Evolutionary conservation across 2,329 filamentous ascomycete species (phyloP).

Genomic region (Lasiodiplodia sp.): DNA sequence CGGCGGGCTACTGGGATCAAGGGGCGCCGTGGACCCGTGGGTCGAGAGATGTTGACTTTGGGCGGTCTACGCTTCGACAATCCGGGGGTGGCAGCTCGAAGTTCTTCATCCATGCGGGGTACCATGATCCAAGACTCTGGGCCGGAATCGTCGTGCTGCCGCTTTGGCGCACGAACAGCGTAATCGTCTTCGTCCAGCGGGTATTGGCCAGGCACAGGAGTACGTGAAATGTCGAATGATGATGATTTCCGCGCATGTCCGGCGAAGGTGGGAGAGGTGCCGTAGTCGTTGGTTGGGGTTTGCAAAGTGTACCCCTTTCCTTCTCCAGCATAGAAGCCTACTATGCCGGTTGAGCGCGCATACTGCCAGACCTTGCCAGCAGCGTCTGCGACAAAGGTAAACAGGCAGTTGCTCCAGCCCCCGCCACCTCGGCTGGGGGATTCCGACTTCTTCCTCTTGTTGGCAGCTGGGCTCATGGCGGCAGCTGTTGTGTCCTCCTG

Average conservation of each 20-base stretch:
- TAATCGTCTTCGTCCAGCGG: conserved; percentile 56
- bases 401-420: conserved; percentile 66
- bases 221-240: conserved; percentile 19
- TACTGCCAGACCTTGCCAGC: conserved; percentile 86
- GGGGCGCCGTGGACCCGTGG: conserved; percentile 3
- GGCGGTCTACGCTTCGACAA: conserved; percentile 17
- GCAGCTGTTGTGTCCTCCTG: conserved; percentile 9
- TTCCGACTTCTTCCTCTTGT: conserved; percentile 34
- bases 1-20: conserved; percentile 17
- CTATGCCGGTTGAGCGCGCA: conserved; percentile 72
- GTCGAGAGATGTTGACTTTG: conserved; percentile 13
- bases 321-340: conserved; percentile 85
- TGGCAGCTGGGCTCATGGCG: not conserved
- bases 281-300: conserved; percentile 35
- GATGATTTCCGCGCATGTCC: conserved; percentile 2
- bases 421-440: conserved; percentile 32
- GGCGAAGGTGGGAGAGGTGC: conserved; percentile 43
- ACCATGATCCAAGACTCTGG: conserved; percentile 25
- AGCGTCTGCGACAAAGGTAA: conserved; percentile 70
- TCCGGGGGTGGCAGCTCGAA: conserved; percentile 19
- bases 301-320: conserved; percentile 72
- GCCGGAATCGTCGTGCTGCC: conserved; percentile 39
- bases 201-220: conserved; percentile 62
- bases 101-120: conserved; percentile 16
- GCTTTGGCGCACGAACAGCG: conserved; percentile 53